phyloP scores from a whole-genome alignment of 345 rosid genomes.

The Citrus inodora region DNA sequence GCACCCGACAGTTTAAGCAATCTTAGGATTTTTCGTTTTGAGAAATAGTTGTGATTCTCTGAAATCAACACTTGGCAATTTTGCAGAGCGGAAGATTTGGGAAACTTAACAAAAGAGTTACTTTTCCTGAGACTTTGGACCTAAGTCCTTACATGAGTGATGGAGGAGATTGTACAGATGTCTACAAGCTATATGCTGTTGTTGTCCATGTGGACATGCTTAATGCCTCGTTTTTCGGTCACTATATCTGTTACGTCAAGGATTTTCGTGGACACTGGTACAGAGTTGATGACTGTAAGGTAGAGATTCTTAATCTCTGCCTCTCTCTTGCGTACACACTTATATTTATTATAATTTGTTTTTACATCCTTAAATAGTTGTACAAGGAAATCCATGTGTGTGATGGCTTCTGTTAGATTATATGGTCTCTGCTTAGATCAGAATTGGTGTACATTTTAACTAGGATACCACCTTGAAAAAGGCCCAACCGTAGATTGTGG shows the following conservation, averaged over 20 bases:
- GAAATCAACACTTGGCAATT: conserved; percentile 9
- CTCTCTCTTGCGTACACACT: not conserved
- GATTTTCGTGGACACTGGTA: conserved; percentile 84
- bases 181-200: conserved; percentile 85
- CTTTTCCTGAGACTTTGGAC: conserved; percentile 79
- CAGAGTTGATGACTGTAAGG: conserved; percentile 88
- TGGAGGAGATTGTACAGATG: conserved; percentile 62
- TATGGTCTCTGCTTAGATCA: not conserved
- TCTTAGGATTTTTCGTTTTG: not conserved
- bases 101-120: conserved; percentile 90
- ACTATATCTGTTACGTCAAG: conserved; percentile 86
- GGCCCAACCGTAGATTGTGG: not conserved
- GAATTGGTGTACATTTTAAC: not conserved
- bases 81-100: conserved; percentile 97
- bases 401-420: not conserved
- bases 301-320: conserved; percentile 21
- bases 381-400: not conserved
- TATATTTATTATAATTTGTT: not conserved
- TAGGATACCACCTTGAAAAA: not conserved
- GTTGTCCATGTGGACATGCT: conserved; percentile 96
- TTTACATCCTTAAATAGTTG: not conserved
- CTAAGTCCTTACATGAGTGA: conserved; percentile 85
- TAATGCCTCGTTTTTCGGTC: conserved; percentile 97
- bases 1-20: not conserved
- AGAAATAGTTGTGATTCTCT: not conserved